Evolutionary conservation across 192 early-diverging fungal species (phyloP), one percentile per base, ranked within the genome.

Genomic region (Paraglomus brasilianum): DNA sequence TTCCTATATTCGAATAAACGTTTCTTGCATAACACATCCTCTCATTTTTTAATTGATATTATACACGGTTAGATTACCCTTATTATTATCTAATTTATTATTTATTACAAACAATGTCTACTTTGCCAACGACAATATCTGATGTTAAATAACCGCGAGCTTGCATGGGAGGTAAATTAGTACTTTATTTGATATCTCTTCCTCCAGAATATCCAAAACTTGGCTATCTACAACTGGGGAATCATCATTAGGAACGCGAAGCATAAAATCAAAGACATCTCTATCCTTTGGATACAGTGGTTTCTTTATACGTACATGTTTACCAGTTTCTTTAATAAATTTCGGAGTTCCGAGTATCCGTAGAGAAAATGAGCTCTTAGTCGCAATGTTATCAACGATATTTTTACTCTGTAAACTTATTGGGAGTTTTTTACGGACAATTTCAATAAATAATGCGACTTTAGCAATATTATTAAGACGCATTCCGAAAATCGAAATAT

Each of bases 401-500:
- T 19, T 46, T 17, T 62, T 62, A 8, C 46, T 38, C 19, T 62
- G 60, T 17, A 62, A 45, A 24, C 17, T 17, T 21, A 45, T 44
- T 44, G n/a, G n/a, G n/a, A n/a, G n/a, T n/a, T n/a, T 62, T 4
- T 62, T 62, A 44, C 44, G 60, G 46, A 62, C 21, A 46, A 62
- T 39, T 43, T 62, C 44, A 22, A 19, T 62, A 17, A 62, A 62
- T 62, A 44, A 10, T 62, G 21, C 21, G 11, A 43, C 40, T 11
- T 43, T 1, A 17, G 44, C 22, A 45, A 62, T 62, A n/a, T 62
- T 62, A 0, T 62, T 42, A 44, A n/a, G 60, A 1, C 44, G 4
- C 44, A 62, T 62, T 36, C 60, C 60, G 21, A 42, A 45, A 45
- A 17, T 62, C 22, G 44, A 62, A 24, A 62, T 62, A 45, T 62